These are phyloP conservation scores for Onygenales sp. DNA, from an alignment of 2,329 filamentous ascomycete genomes.

Conservation along the genomic window DNA sequence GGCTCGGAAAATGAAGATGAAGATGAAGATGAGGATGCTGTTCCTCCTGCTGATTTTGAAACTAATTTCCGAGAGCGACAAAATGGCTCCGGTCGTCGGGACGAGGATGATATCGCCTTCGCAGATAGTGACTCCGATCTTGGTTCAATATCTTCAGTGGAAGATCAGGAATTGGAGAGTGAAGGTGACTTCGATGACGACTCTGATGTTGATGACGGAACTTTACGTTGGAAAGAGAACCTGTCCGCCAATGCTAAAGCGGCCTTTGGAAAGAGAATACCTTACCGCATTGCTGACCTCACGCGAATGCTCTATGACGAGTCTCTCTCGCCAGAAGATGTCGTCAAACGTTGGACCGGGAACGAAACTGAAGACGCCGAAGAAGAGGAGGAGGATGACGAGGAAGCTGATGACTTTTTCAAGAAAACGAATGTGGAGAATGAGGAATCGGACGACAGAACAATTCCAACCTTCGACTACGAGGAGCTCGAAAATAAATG, in stretches of 20 bases:
- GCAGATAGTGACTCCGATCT: constrained; percentile 96
- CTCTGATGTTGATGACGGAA: constrained; percentile 59
- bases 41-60: constrained; percentile 35
- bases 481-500: constrained; percentile 74
- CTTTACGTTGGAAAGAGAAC: constrained; percentile 79
- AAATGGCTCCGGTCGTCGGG: constrained; percentile 46
- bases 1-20: constrained; percentile 28
- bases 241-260: constrained; percentile 64
- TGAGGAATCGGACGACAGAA: constrained; percentile 58
- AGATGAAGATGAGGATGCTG: constrained; percentile 25
- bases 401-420: constrained; percentile 59
- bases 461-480: constrained; percentile 72
- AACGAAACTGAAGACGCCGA: constrained; percentile 48
- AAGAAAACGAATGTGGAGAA: constrained; percentile 44
- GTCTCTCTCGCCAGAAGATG: constrained; percentile 62
- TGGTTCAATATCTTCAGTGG: constrained; percentile 66
- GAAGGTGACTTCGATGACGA: constrained; percentile 45
- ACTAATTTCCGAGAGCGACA: constrained; percentile 33
- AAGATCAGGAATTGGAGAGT: constrained; percentile 46
- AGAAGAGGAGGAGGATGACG: constrained; percentile 46
- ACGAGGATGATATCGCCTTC: constrained; percentile 70
- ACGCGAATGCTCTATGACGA: constrained; percentile 84
- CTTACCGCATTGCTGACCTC: constrained; percentile 72
- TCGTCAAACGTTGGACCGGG: constrained; percentile 67
- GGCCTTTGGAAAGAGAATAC: constrained; percentile 58